Base-by-base conservation (phyloP, 108 stramenopile genomes). In the Seminavis robusta region DNA sequence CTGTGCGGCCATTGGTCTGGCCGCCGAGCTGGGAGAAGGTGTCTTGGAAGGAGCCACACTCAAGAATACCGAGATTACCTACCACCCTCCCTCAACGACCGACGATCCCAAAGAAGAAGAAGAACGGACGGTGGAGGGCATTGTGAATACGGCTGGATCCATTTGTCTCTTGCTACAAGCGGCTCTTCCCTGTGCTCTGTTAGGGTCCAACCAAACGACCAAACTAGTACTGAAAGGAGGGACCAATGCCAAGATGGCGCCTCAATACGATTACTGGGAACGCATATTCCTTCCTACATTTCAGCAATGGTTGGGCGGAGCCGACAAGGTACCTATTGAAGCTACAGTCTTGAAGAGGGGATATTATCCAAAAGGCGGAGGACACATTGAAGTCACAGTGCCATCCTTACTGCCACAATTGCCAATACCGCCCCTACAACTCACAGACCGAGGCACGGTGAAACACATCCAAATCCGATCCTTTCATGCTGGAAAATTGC, bases 131-230 rank as follows among this genome's bases (percentile, higher is more conserved):
- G n/a, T n/a, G n/a, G n/a, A n/a, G n/a, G 74, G 63, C 3, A 79
- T 82, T 56, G 80, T 67, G 15, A 50, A 62, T 51, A 86, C 85
- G 15, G 85, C 85, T 51, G 85, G 85, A 31, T 82, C 85, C 9
- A 62, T 86, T 24, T 81, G 80, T 45, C 55, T 86, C 33, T 49
- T 86, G 30, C 43, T 86, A 28, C 85, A 86, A 46, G 70, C 81
- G 17, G 67, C 72, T 0, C 44, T 86, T 47, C 76, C 79, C 0
- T 75, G 61, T 61, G 77, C 74, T 6, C 55, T 86, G 7, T 54
- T 72, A 30, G 15, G 29, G 17, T 8, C 37, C 7, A 28, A n/a
- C 42, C 40, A 8, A 26, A 10, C 29, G 4, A 42, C 45, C 0
- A 47, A 5, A 38, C 50, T 69, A 23, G 42, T 32, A 20, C 26